Evolutionary conservation across 495 filamentous ascomycete species (phyloP), one percentile per base, ranked within the genome.

Genomic region (Penicillium canariense): DNA sequence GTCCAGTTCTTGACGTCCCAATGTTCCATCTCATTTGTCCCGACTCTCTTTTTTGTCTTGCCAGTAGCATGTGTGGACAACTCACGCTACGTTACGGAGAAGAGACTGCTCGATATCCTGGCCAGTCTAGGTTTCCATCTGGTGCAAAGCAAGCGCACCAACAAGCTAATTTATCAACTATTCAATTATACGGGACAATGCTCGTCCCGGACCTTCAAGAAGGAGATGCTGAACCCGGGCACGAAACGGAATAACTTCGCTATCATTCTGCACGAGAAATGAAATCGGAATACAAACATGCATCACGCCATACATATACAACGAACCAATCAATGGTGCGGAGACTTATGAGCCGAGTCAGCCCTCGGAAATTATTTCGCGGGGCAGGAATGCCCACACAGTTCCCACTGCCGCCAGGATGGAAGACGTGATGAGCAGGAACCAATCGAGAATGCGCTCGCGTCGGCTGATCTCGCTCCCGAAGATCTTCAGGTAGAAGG

Each of bases 401-500:
- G 94, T 97, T 12, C 92, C 91, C 18, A 92, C 68, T 32, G 83
- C 55, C 12, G 88, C 92, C 67, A 97, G 66, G 27, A 84, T 61
- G 6, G 81, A 76, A 25, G 86, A 91, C 34, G 88, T 55, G 6
- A 83, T 69, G 60, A 96, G 87, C 65, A 96, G 67, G 52, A 76
- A 66, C 78, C 83, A 91, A 62, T 87, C 82, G 25, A 90, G 59
- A 2, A 82, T 65, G 54, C 82, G 83, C 65, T 96, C 90, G 35
- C 67, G 61, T 4, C 65, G 62, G n/a, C 74, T 70, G 45, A 98
- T 83, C 60, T 96, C 85, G 23, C 83, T 77, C n/a, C 84, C 84
- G 68, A 96, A 98, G 20, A 98, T 85, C 74, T 92, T 96, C 50
- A 98, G 74, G 65, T 98, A 89, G 63, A 98, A 98, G 18, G 89